Conservation (phyloP, 768 basidiomycete species). For the Tephrocybe rancida region DNA sequence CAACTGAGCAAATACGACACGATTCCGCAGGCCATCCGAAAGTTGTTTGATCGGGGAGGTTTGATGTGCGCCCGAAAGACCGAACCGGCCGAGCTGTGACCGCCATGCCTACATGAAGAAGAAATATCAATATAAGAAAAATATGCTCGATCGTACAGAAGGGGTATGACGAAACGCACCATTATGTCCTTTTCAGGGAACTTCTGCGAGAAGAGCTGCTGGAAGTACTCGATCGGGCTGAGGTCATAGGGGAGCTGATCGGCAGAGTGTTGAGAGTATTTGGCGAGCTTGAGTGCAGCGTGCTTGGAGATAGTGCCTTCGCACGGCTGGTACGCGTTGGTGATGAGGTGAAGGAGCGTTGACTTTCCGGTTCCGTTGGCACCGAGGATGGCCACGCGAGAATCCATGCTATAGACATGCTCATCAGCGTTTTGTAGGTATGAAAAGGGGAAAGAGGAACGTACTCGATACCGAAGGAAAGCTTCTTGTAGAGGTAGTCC, state of each 20-base stretch:
- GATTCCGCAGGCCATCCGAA: constrained; percentile 95
- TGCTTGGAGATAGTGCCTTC: constrained; percentile 92
- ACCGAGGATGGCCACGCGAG: constrained; percentile 93
- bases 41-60: constrained; percentile 92
- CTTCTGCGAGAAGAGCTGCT: constrained; percentile 72
- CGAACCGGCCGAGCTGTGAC: constrained; percentile 93
- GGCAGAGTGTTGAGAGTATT: constrained; percentile 98
- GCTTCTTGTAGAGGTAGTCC: constrained; percentile 76
- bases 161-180: constrained; percentile 30
- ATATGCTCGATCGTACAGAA: not conserved
- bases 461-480: not conserved
- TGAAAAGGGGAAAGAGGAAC: too few relatives aligned
- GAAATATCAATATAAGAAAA: not conserved
- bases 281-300: constrained; percentile 88
- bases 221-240: constrained; percentile 93
- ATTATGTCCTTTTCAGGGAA: constrained; percentile 93
- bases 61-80: constrained; percentile 94
- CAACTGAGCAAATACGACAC: constrained; percentile 95
- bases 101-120: constrained; percentile 73
- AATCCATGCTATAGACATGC: constrained; percentile 66
- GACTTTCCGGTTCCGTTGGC: constrained; percentile 97
- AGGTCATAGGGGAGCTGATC: constrained; percentile 96
- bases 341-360: constrained; percentile 90
- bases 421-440: not conserved
- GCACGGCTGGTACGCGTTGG: constrained; percentile 72